A percentile compares a stretch with the other conserved stretches of the same genome.
Evolutionary conservation across 768 basidiomycete species (phyloP).

Genomic region (Clavaria fumosa): DNA sequence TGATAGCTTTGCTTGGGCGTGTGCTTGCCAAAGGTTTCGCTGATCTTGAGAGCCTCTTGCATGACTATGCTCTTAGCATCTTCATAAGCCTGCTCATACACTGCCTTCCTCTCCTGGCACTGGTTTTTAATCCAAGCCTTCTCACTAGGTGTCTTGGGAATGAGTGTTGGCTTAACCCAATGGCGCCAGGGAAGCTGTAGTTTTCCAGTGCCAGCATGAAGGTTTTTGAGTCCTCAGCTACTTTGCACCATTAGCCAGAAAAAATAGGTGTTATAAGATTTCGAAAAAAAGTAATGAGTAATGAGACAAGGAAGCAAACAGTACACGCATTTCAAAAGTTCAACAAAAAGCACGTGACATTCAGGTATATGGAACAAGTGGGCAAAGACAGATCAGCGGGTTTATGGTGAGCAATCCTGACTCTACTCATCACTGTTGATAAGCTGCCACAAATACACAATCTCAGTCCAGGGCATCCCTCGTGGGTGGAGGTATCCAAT

Average conservation of each 20-base stretch:
- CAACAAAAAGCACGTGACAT: background rate
- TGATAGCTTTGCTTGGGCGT: background rate
- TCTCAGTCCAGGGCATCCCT: constrained; percentile 1
- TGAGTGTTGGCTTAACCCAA: background rate
- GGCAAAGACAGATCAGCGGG: background rate
- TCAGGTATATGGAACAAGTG: background rate
- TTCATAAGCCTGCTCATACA: background rate
- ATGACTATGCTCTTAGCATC: constrained; percentile 1
- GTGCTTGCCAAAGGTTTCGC: constrained; percentile 5
- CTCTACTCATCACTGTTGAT: constrained; percentile 2
- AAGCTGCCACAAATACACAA: constrained; percentile 1
- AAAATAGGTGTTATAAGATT: background rate
- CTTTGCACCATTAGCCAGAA: no score
- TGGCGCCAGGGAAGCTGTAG: background rate
- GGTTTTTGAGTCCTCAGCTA: background rate
- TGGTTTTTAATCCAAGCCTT: background rate
- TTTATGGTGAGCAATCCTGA: no score
- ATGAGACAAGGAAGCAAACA: background rate
- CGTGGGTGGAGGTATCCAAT: background rate
- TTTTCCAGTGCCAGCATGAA: background rate
- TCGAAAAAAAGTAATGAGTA: background rate
- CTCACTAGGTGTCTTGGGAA: constrained; percentile 2
- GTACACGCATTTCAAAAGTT: background rate
- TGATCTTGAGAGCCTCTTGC: constrained; percentile 1
- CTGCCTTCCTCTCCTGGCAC: background rate